Conservation (phyloP, 2,329 filamentous ascomycete genomes). For the Epichloe brachyelytri region DNA sequence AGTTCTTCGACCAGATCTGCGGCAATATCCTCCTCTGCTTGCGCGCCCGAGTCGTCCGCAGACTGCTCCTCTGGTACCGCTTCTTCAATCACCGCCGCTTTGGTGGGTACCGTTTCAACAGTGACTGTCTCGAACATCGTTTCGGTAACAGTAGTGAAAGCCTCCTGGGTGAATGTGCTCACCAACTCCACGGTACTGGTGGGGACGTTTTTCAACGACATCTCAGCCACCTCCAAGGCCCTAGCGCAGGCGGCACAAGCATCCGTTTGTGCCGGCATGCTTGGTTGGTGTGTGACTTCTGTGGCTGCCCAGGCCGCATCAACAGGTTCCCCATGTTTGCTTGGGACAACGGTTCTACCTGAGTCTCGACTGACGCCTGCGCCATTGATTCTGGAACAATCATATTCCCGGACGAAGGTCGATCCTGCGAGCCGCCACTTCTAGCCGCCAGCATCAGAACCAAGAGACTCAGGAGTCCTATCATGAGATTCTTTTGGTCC, state of each 20-base stretch:
- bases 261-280: slow-evolving; percentile 7
- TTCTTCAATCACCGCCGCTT: slow-evolving; percentile 6
- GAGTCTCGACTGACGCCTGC: not conserved
- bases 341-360: not conserved
- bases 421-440: slow-evolving; percentile 12
- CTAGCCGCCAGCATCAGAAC: slow-evolving; percentile 36
- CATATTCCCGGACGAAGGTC: not conserved
- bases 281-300: slow-evolving; percentile 3
- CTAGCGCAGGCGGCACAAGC: slow-evolving; percentile 13
- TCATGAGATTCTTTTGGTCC: slow-evolving; percentile 48
- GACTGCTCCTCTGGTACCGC: not conserved
- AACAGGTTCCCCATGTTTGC: not conserved
- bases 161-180: slow-evolving; percentile 11
- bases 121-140: slow-evolving; percentile 11
- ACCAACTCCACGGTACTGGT: slow-evolving; percentile 4
- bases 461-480: slow-evolving; percentile 39
- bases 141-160: slow-evolving; percentile 17
- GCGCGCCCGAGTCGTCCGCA: too few species aligned
- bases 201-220: not conserved
- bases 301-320: slow-evolving; percentile 18
- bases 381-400: not conserved
- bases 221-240: slow-evolving; percentile 1
- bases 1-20: not conserved
- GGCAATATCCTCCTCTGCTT: not conserved
- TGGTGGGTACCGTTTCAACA: slow-evolving; percentile 7